phyloP scores from a whole-genome alignment of 176 grass and related monocot genomes.

The Rhynchospora breviuscula region DNA sequence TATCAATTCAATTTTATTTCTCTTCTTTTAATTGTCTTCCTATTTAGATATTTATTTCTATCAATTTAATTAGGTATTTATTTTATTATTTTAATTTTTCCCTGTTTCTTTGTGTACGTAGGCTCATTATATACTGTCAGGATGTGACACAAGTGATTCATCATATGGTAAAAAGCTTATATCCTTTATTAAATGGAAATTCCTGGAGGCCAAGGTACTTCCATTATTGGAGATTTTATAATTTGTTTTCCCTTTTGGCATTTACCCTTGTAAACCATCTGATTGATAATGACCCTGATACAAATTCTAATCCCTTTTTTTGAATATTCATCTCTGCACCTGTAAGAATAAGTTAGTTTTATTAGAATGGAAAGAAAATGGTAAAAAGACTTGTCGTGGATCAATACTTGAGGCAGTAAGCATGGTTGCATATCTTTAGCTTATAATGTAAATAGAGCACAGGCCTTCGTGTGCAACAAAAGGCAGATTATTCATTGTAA shows the following conservation, averaged over 20 bases:
- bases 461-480: not conserved
- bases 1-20: not conserved
- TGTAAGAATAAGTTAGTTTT: not conserved
- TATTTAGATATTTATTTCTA: not conserved
- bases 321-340: not conserved
- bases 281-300: not conserved
- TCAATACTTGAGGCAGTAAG: not conserved
- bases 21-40: not conserved
- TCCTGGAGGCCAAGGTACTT: slow-evolving; percentile 86
- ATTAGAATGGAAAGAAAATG: not conserved
- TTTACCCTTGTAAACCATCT: not conserved
- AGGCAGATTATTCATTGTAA: not conserved
- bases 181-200: slow-evolving; percentile 90
- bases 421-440: not conserved
- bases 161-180: slow-evolving; percentile 82
- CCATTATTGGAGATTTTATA: not conserved
- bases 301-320: not conserved
- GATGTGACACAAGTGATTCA: slow-evolving; percentile 70
- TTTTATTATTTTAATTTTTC: not conserved
- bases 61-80: not conserved
- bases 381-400: not conserved
- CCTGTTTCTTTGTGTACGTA: slow-evolving; percentile 29
- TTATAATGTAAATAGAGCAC: not conserved
- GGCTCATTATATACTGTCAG: slow-evolving; percentile 76
- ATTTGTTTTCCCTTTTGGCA: not conserved